Base-by-base conservation (phyloP, 2,329 filamentous ascomycete species). In the Penicillium sp. region DNA sequence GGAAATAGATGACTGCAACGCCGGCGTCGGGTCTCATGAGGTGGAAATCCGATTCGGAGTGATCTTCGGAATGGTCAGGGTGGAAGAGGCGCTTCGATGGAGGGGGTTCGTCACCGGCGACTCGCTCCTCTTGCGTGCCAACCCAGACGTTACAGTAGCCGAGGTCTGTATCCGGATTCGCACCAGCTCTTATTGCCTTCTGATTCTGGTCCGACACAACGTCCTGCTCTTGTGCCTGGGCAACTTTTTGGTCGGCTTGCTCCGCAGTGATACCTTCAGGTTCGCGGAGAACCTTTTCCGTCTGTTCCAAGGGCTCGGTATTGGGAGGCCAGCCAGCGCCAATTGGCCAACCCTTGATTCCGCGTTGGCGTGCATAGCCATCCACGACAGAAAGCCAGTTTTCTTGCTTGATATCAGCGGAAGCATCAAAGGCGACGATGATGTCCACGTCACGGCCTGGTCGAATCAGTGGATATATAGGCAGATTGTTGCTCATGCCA, bases 401-500 rank as follows among this genome's bases (percentile, higher is more conserved):
- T 62, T 96, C 90, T 5, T 86, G 88, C 64, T 86, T 88, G 50
- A 95, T 88, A 59, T 98, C 93, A 18, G 90, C 90, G 1, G 88
- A 95, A 3, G 90, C 90, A 66, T 98, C 93, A 66, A 98, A 98
- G 3, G 90, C 88, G 39, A 98, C 81, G 39, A 97, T 75, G 38
- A 98, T 79, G 59, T 98, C 93, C 5, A 98, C 85, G 48, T 95
- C 80, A 33, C 93, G 81, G 2, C 90, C 91, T 0, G 89, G 89
- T 9, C 93, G 83, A 13, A 98, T 82, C 3, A 97, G 78, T 0
- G 93, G 93, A 65, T 98, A 98, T 37, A 97, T 90, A 1, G 93
- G 93, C 7, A 98, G 76, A 63, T 98, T 98, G 66, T 98, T 97
- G 55, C 88, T 94, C 93, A 98, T 98, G 43, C 93, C 93, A 1